These are phyloP conservation scores for Suillus subluteus DNA, from an alignment of 768 basidiomycete genomes.

Conservation along the genomic window DNA sequence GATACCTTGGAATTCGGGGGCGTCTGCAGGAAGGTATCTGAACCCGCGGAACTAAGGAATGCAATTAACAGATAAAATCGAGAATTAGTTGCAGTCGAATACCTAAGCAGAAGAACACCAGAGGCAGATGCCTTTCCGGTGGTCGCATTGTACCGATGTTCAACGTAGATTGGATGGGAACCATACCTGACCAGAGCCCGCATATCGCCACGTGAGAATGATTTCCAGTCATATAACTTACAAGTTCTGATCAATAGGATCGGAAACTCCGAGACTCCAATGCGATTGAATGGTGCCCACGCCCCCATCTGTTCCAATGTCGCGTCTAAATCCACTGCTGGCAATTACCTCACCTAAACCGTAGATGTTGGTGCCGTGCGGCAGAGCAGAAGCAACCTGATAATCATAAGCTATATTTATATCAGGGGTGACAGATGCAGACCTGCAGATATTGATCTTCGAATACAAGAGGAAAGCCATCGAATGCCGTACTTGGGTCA, in stretches of 20 bases:
- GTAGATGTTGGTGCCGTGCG: constrained; percentile 71
- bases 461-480: constrained; percentile 67
- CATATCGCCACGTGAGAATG: neutral
- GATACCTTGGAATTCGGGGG: constrained; percentile 57
- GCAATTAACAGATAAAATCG: constrained; percentile 6
- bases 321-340: constrained; percentile 68
- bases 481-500: constrained; percentile 53
- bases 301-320: constrained; percentile 52
- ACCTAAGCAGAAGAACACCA: constrained; percentile 81
- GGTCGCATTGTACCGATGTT: constrained; percentile 62
- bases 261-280: constrained; percentile 66
- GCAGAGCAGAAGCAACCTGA: constrained; percentile 67
- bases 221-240: constrained; percentile 35
- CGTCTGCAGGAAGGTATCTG: constrained; percentile 69
- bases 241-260: constrained; percentile 72
- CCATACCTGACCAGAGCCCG: constrained; percentile 52
- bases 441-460: constrained; percentile 76
- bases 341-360: constrained; percentile 77
- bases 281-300: constrained; percentile 64
- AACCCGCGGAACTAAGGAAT: constrained; percentile 60
- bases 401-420: neutral
- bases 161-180: constrained; percentile 73
- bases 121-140: constrained; percentile 62
- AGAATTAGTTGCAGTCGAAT: constrained; percentile 11
- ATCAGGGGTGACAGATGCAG: neutral